Percentiles rank a stretch among this genome's conserved stretches.
These are phyloP conservation scores for Lachnellula hyalina DNA, from an alignment of 2,329 filamentous ascomycete species.

Conservation along the genomic window DNA sequence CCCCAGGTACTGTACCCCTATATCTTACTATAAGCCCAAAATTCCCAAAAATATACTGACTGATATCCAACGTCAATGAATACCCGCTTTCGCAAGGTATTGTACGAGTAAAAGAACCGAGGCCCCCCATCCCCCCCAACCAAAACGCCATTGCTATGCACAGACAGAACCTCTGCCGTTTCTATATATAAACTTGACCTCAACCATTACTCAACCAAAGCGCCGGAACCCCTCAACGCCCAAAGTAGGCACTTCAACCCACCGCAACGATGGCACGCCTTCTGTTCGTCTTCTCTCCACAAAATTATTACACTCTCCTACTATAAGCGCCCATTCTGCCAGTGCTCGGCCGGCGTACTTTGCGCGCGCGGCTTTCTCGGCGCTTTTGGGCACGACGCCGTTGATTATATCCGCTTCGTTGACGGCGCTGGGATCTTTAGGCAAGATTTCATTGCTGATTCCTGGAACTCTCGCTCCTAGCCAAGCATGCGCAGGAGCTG, in stretches of 20 bases:
- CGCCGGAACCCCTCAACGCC: constrained; percentile 57
- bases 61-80: too few species aligned
- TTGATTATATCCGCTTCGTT: constrained; percentile 8
- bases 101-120: too few species aligned
- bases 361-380: constrained; percentile 33
- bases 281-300: constrained; percentile 70
- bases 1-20: too few species aligned
- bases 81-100: too few species aligned
- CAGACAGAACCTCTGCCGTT: too few species aligned
- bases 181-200: too few species aligned
- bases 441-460: constrained; percentile 21
- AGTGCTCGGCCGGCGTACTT: constrained; percentile 68
- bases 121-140: too few species aligned
- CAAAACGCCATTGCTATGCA: too few species aligned
- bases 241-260: constrained; percentile 64
- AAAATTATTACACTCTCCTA: constrained; percentile 76
- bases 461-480: constrained; percentile 39
- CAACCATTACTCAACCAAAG: constrained; percentile 13
- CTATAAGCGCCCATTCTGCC: constrained; percentile 71
- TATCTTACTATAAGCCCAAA: too few species aligned
- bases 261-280: constrained; percentile 59
- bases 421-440: constrained; percentile 19
- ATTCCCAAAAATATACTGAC: too few species aligned
- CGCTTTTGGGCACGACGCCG: not conserved
- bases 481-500: constrained; percentile 62